Evolutionary conservation across 768 basidiomycete genomes (phyloP), one percentile per base, ranked within the genome.

Genomic region (Gymnopilus dilepis): DNA sequence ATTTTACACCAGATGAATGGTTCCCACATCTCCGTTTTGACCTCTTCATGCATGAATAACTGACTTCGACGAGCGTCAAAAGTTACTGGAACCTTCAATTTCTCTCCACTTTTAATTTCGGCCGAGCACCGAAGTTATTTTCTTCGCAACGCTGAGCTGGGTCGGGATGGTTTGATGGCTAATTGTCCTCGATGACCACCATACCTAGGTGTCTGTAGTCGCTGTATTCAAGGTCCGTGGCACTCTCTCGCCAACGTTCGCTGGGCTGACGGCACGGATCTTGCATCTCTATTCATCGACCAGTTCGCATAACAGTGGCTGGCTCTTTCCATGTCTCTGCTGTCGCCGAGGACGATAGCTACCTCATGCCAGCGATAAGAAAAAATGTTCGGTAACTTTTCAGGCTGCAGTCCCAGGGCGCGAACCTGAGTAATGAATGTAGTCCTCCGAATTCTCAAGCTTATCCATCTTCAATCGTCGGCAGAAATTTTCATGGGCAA

Each of bases 251-350:
- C 42, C 54, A 48, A 31, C 38, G 30, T 30, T 42, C 31, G 34
- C 42, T 60, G 58, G 24, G 55, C 31, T 21, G 60, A 37, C 64
- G 64, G 67, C 50, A 65, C 67, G 67, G 67, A 68, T 68, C 67
- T 63, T 65, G 50, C 21, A 47, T 31, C 28, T 56, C 53, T 45
- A 58, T 54, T 47, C 26, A 55, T 59, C 31, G 37, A 56, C 22
- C 22, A 37, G 48, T 51, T 57, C 61, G 40, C 47, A 41, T 17
- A 43, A 56, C 41, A 62, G 19, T 30, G 42, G 15, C 19, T 31
- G 37, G 41, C 62, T 60, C n/a, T 33, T 64, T 59, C 40, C 34
- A 21, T 37, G 47, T 26, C 31, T 38, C 22, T 58, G 50, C 30
- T 48, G 31, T 51, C 55, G 33, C 40, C 42, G 50, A 42, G 54